These are phyloP conservation scores for Penicillium sp. DNA, from an alignment of 2,329 filamentous ascomycete genomes.

Conservation along the genomic window DNA sequence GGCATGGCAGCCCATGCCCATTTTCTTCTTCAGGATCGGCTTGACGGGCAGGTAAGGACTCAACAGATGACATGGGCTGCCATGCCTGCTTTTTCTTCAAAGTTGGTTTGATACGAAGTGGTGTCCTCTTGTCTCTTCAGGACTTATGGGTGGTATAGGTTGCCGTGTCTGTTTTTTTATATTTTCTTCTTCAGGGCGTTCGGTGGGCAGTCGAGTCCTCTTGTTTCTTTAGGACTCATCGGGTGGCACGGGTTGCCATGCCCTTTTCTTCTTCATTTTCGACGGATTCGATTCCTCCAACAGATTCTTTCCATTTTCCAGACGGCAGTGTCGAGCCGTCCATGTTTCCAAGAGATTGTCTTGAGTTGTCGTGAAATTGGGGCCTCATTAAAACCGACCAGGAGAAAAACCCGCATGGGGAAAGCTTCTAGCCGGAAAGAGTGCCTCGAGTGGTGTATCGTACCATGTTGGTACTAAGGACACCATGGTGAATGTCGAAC, in stretches of 20 bases:
- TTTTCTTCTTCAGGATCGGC: not conserved
- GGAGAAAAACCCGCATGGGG: not conserved
- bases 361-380: not conserved
- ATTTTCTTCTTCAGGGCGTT: not conserved
- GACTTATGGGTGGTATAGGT: not conserved
- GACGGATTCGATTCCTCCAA: not conserved
- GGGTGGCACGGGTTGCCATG: not conserved
- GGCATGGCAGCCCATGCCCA: not conserved
- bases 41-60: not conserved
- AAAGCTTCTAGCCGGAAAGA: not conserved
- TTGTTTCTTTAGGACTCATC: not conserved
- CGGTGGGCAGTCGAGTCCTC: not conserved
- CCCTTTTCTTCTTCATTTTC: not conserved
- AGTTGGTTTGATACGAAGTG: not conserved
- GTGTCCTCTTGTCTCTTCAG: not conserved
- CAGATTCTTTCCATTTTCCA: not conserved
- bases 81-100: not conserved
- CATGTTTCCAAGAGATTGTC: not conserved
- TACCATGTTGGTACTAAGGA: not conserved
- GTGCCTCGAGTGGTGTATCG: not conserved
- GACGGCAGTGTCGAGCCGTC: not conserved
- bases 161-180: not conserved
- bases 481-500: not conserved
- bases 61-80: not conserved
- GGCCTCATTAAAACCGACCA: conserved; percentile 1